phyloP scores from a whole-genome alignment of 352 stramenopile species.

The Phytophthora chlamydospora region DNA sequence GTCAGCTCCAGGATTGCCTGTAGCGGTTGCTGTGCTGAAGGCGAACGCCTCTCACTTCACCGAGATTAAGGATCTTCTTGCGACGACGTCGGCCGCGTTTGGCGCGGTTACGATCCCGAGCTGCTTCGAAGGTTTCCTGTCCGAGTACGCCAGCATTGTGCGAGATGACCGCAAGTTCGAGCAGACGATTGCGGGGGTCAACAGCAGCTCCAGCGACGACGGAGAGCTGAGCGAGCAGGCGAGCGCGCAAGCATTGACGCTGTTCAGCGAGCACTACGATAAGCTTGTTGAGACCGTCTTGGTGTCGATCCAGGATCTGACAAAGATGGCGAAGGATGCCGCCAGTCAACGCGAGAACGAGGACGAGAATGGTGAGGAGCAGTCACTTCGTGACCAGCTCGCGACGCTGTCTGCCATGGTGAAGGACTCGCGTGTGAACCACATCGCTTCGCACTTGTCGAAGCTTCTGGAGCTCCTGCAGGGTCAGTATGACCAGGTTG shows the following conservation, averaged over 20 bases:
- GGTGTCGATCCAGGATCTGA: slow-evolving; percentile 83
- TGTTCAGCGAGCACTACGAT: slow-evolving; percentile 67
- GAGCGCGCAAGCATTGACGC: slow-evolving; percentile 34
- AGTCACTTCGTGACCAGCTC: slow-evolving; percentile 59
- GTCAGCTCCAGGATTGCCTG: slow-evolving; percentile 25
- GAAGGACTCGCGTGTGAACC: slow-evolving; percentile 78
- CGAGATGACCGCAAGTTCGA: slow-evolving; percentile 47
- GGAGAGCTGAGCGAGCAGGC: slow-evolving; percentile 16
- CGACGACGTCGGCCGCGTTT: slow-evolving; percentile 37
- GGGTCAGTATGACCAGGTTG: slow-evolving; percentile 52
- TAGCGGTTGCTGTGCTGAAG: slow-evolving; percentile 35
- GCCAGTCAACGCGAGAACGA: slow-evolving; percentile 6
- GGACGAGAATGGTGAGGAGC: slow-evolving; percentile 30
- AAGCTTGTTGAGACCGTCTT: slow-evolving; percentile 77
- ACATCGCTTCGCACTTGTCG: slow-evolving; percentile 66
- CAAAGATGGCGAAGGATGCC: slow-evolving; percentile 52
- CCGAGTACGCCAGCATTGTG: slow-evolving; percentile 34
- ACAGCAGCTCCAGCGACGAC: background rate
- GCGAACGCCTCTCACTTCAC: slow-evolving; percentile 42
- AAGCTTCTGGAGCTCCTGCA: slow-evolving; percentile 53
- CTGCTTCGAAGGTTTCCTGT: slow-evolving; percentile 45
- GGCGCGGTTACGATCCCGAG: slow-evolving; percentile 29
- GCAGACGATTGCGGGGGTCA: slow-evolving; percentile 25
- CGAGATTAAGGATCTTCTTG: slow-evolving; percentile 40
- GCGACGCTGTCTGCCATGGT: slow-evolving; percentile 49